Base-by-base conservation (phyloP, 2,329 filamentous ascomycete genomes). In the Aspergillus persii region DNA sequence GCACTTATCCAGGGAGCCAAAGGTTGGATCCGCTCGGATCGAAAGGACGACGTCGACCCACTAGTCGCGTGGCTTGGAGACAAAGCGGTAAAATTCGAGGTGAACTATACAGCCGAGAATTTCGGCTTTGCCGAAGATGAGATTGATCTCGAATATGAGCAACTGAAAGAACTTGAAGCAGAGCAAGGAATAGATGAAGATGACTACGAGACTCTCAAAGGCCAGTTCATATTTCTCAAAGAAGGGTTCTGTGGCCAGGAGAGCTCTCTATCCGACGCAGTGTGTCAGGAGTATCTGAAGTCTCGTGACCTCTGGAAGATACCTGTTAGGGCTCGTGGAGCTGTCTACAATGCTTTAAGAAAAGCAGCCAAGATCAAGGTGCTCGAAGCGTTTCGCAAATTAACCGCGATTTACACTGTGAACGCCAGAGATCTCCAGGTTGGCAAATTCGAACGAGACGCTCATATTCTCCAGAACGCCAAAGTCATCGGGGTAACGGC, bases 401-500 rank as follows among this genome's bases (percentile, higher is more conserved):
- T 85, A 1, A 79, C 86, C 1, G 74, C 73, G 31, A 64, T 78
- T 4, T 89, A 88, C 65, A 71, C 80, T 9, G 68, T 76, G 1
- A 75, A 79, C 3, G 83, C 83, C 31, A 76, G 77, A 9, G 77
- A 85, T 12, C 74, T 86, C 7, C 86, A 84, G 53, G 80, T 84
- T 23, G 82, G 82, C 15, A 82, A 79, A 29, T 89, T 83, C 80
- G 82, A 87, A 59, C 78, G 80, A 39, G 84, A 91, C 59, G 75
- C 82, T 8, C 75, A 83, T 26, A 80, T 91, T 27, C 76, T 94
- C 3, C 83, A 84, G 36, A 84, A 84, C 53, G 78, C 83, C 4
- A 84, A 81, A 57, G 71, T 89, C 29, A 81, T 89, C 54, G 86
- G 86, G 8, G 82, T 88, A 79, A 96, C 92, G 0, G 92, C 89